These are phyloP conservation scores for Botrytis pseudocinerea DNA, from an alignment of 2,329 filamentous ascomycete species.

Conservation along the genomic window DNA sequence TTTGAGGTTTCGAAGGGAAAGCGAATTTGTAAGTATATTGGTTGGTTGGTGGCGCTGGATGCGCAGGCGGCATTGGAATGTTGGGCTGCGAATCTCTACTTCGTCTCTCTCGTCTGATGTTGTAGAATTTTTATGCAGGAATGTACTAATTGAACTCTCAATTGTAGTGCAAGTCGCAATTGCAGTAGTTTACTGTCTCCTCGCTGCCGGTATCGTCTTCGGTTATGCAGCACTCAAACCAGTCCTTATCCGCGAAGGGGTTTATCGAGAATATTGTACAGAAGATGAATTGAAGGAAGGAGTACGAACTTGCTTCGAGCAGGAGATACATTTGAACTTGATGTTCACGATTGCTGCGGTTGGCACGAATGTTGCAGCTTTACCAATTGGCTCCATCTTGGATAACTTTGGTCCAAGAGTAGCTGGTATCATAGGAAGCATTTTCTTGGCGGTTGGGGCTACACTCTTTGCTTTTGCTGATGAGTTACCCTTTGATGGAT, in stretches of 20 bases:
- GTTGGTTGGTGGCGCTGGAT: not conserved
- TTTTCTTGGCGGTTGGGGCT: slow-evolving; percentile 69
- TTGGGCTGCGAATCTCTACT: not conserved
- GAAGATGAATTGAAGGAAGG: slow-evolving; percentile 50
- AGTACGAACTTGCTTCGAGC: slow-evolving; percentile 56
- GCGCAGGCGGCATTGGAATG: not conserved
- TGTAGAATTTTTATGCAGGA: not conserved
- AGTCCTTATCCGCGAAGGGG: slow-evolving; percentile 70
- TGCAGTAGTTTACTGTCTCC: slow-evolving; percentile 71
- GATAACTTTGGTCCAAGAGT: slow-evolving; percentile 79
- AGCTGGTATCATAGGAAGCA: slow-evolving; percentile 69
- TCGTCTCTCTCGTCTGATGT: not conserved
- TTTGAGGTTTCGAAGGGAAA: slow-evolving; percentile 44
- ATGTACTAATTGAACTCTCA: slow-evolving; percentile 22
- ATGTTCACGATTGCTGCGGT: slow-evolving; percentile 94
- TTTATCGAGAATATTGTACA: slow-evolving; percentile 67
- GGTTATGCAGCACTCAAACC: slow-evolving; percentile 85
- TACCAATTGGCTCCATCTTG: slow-evolving; percentile 82
- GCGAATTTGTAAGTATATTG: slow-evolving; percentile 39
- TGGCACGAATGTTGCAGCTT: slow-evolving; percentile 80
- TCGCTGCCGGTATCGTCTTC: slow-evolving; percentile 79
- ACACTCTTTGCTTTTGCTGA: slow-evolving; percentile 69
- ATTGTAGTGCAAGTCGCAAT: slow-evolving; percentile 64
- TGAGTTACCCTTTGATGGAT: slow-evolving; percentile 69
- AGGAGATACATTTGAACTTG: slow-evolving; percentile 72